Percentiles rank a stretch among this genome's conserved stretches.
phyloP scores from a whole-genome alignment of 1,284 basidiomycete species.

The Dichomitus squalens region DNA sequence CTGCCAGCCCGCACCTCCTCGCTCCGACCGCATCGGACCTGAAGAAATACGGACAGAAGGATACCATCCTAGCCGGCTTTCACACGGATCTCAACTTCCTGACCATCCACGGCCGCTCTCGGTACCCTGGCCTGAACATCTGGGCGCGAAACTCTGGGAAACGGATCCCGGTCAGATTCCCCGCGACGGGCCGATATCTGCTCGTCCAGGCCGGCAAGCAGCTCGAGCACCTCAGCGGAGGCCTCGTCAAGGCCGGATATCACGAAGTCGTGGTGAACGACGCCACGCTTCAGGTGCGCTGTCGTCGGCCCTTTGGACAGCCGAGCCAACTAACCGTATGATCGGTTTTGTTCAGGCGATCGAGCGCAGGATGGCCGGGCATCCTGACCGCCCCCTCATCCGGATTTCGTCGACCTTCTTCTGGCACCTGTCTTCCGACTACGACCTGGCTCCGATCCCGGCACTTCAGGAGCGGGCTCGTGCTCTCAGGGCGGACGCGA shows the following conservation, averaged over 20 bases:
- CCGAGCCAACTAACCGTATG: neutral
- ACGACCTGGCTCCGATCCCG: slow-evolving; percentile 67
- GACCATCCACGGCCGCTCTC: slow-evolving; percentile 89
- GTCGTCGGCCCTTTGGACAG: too few species aligned
- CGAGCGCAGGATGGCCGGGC: slow-evolving; percentile 54
- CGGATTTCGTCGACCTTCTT: slow-evolving; percentile 95
- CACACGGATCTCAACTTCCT: slow-evolving; percentile 85
- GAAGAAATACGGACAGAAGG: slow-evolving; percentile 71
- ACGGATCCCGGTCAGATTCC: slow-evolving; percentile 83
- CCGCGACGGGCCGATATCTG: slow-evolving; percentile 67
- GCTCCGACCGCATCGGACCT: slow-evolving; percentile 92
- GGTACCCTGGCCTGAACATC: slow-evolving; percentile 83
- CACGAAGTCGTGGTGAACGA: slow-evolving; percentile 91
- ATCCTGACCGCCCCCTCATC: slow-evolving; percentile 80
- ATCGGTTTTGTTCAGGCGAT: slow-evolving; percentile 53
- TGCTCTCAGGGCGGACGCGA: slow-evolving; percentile 39
- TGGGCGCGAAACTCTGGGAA: slow-evolving; percentile 93
- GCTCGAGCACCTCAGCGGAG: slow-evolving; percentile 86
- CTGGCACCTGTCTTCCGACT: slow-evolving; percentile 90
- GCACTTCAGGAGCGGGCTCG: slow-evolving; percentile 50
- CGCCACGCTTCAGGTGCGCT: slow-evolving; percentile 64
- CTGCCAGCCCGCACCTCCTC: slow-evolving; percentile 76
- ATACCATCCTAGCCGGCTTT: slow-evolving; percentile 88
- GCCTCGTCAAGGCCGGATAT: slow-evolving; percentile 88
- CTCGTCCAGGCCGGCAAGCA: slow-evolving; percentile 92